These are phyloP conservation scores for Schwanniomyces pseudopolymorphus DNA, from an alignment of 805 yeast species.

Conservation along the genomic window DNA sequence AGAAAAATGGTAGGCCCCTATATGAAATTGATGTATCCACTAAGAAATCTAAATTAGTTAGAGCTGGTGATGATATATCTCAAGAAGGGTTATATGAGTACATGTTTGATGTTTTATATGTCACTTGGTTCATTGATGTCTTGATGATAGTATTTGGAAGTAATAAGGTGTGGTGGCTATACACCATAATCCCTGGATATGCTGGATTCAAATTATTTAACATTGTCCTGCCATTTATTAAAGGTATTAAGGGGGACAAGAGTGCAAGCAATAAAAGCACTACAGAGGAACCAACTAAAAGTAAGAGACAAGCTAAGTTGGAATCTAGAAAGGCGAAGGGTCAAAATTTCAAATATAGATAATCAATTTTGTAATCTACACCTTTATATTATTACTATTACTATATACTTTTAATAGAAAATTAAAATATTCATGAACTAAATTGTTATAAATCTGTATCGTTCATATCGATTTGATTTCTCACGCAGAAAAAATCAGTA, in stretches of 20 bases:
- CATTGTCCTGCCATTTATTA: conserved; percentile 25
- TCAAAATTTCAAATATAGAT: conserved; percentile 17
- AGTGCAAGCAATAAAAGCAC: conserved; percentile 3
- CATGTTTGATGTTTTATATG: conserved; percentile 66
- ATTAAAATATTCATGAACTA: too few species aligned
- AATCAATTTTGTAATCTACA: too few species aligned
- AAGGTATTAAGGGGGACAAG: conserved; percentile 3
- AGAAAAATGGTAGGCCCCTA: conserved; percentile 59
- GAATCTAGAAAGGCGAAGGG: conserved; percentile 29
- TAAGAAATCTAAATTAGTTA: conserved; percentile 34
- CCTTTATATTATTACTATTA: neutral
- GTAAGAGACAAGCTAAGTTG: conserved; percentile 28
- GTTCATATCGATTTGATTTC: neutral
- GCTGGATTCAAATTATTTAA: conserved; percentile 48
- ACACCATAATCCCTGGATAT: conserved; percentile 51
- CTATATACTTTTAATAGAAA: neutral
- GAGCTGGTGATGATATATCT: conserved; percentile 59
- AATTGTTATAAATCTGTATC: too few species aligned
- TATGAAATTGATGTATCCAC: conserved; percentile 40
- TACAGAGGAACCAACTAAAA: conserved; percentile 11
- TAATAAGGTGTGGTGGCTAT: conserved; percentile 60
- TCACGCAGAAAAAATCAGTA: neutral
- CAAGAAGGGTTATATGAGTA: conserved; percentile 70
- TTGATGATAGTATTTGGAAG: conserved; percentile 55
- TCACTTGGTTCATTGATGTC: conserved; percentile 59